Base-by-base conservation (phyloP, 768 basidiomycete species). In the Kondoa malvinella region DNA sequence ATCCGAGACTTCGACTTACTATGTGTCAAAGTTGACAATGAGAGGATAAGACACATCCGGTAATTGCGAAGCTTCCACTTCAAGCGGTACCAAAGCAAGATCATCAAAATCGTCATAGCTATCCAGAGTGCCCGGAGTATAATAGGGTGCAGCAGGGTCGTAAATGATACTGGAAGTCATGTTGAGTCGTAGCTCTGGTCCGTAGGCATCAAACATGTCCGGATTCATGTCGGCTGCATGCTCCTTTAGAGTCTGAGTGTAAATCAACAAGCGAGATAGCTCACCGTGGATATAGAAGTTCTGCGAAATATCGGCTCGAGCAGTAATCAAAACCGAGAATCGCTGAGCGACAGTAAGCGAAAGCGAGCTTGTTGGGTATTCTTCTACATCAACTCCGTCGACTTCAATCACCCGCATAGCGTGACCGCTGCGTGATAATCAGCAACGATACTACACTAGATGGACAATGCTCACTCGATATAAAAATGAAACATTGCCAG, bases 271-370 rank as follows among this genome's bases (percentile, higher is more conserved):
- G 14, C 15, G 59, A 66, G 92, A 89, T 83, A 96, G 89, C 80
- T 92, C 88, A 3, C 87, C 87, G 74, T 91, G 88, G 68, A 99
- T 84, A 64, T 83, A 84, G 85, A 86, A 97, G 80, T 99, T 95
- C 26, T 82, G 79, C 31, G 82, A 78, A 0, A 86, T 87, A 71
- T 91, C 88, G 77, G 92, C 92, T 61, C 87, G 84, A 12, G 94
- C 92, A 14, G 86, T 86, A 65, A 99, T 89, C 33, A 96, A 84
- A 56, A 99, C 80, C 0, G 92, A 92, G 77, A 94, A 95, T 25
- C 94, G 85, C 77, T 97, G 94, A 0, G 92, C 92, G 32, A 87
- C 90, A 16, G 89, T 81, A 67, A 96, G 67, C 57, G 83, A 81
- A 63, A 96, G 73, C 40, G 87, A 76, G 75, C 89, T 87, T 70